phyloP scores from a whole-genome alignment of 164 flowering plant species.

The Brasenia schreberi region DNA sequence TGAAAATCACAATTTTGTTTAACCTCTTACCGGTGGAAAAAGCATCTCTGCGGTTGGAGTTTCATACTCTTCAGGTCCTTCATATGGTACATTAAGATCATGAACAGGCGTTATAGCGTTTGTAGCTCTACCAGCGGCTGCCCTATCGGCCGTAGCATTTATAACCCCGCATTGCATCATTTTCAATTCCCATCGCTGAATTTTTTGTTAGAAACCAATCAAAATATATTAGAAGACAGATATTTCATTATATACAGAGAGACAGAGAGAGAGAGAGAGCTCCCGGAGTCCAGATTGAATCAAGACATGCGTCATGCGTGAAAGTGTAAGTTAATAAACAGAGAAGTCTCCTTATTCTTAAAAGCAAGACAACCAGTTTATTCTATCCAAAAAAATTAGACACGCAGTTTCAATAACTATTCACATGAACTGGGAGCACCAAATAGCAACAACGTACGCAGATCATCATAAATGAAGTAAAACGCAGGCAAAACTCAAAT shows the following conservation, averaged over 20 bases:
- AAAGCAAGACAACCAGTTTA: too few relatives aligned
- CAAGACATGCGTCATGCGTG: too few relatives aligned
- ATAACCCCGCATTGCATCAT: constrained; percentile 86
- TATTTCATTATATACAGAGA: neutral
- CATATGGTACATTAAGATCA: constrained; percentile 92
- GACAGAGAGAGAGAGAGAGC: neutral
- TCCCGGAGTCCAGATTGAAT: neutral
- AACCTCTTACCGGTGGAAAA: constrained; percentile 63
- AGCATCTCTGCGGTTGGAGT: constrained; percentile 96
- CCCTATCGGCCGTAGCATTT: constrained; percentile 55
- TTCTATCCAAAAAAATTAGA: too few relatives aligned
- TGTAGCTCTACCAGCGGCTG: constrained; percentile 20
- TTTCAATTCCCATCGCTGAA: constrained; percentile 80
- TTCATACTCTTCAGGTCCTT: constrained; percentile 88
- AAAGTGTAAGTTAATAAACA: too few relatives aligned
- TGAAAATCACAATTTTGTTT: too few relatives aligned
- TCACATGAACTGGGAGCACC: too few relatives aligned
- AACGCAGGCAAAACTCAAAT: neutral
- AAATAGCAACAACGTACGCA: too few relatives aligned
- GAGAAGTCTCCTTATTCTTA: too few relatives aligned
- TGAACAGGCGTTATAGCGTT: constrained; percentile 55
- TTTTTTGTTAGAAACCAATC: constrained; percentile 3
- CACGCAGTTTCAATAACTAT: too few relatives aligned
- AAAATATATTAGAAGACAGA: neutral
- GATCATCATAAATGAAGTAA: too few relatives aligned